phyloP scores from a whole-genome alignment of 2,329 filamentous ascomycete genomes.

The Chaetoscypha palmicola region DNA sequence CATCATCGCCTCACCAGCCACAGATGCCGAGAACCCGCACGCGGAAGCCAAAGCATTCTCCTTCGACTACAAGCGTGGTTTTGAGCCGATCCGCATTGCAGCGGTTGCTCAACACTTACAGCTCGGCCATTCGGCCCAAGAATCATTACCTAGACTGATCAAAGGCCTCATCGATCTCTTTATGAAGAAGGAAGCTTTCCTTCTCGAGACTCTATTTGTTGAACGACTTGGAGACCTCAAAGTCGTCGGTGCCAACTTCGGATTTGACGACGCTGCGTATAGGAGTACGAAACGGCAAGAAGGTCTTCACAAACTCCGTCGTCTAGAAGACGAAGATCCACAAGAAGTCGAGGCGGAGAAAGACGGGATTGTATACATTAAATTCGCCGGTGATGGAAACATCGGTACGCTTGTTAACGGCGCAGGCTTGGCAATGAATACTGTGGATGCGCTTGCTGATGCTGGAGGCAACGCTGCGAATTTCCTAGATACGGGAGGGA shows the following conservation, averaged over 20 bases:
- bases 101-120: constrained; percentile 45
- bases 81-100: constrained; percentile 36
- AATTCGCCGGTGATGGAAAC: constrained; percentile 47
- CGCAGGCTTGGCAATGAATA: constrained; percentile 87
- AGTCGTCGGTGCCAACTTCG: constrained; percentile 48
- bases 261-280: constrained; percentile 65
- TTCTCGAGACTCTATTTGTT: constrained; percentile 46
- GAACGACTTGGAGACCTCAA: constrained; percentile 37
- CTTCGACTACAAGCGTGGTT: constrained; percentile 50
- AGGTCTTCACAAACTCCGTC: constrained; percentile 51
- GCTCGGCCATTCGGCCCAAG: constrained; percentile 35
- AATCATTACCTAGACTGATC: constrained; percentile 43
- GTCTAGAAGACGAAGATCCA: constrained; percentile 43
- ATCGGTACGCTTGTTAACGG: constrained; percentile 85
- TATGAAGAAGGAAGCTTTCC: constrained; percentile 57
- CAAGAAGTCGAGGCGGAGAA: constrained; percentile 57
- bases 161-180: constrained; percentile 51
- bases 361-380: constrained; percentile 74
- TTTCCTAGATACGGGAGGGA: constrained; percentile 85
- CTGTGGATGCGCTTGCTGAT: constrained; percentile 67
- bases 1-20: constrained; percentile 49
- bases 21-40: constrained; percentile 35
- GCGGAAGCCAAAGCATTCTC: constrained; percentile 47
- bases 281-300: constrained; percentile 54
- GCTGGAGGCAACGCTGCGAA: constrained; percentile 67